phyloP scores from a whole-genome alignment of 257 asterid genomes.

The Solanum commersonii region DNA sequence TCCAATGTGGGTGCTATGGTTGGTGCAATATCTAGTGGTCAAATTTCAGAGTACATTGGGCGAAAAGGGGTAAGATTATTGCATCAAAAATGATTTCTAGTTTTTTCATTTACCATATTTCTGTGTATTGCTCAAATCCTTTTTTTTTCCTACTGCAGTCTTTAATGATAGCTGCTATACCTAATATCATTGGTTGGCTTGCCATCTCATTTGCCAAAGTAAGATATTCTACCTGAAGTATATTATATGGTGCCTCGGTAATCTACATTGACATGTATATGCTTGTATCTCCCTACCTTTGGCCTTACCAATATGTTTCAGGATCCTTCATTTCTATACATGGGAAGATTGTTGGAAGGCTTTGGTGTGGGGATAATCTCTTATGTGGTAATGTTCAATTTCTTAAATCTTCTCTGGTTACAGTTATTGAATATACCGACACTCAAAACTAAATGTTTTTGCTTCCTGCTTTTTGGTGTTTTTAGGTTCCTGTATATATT shows the following conservation, averaged over 20 bases:
- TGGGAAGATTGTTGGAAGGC: constrained; percentile 96
- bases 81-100: background rate
- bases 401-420: background rate
- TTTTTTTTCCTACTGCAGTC: constrained; percentile 36
- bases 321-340: constrained; percentile 82
- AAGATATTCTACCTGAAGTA: constrained; percentile 11
- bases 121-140: background rate
- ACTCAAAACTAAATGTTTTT: background rate
- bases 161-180: constrained; percentile 81
- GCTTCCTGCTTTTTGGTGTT: background rate
- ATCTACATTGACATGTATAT: background rate
- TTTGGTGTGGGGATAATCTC: constrained; percentile 97
- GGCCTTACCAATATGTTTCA: background rate
- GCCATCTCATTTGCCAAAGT: constrained; percentile 74
- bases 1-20: constrained; percentile 97
- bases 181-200: constrained; percentile 93
- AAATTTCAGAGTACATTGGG: constrained; percentile 90
- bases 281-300: background rate
- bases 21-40: constrained; percentile 97
- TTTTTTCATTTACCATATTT: background rate
- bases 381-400: constrained; percentile 38
- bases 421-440: background rate
- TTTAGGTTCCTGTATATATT: constrained; percentile 85
- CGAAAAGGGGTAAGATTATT: constrained; percentile 68
- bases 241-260: background rate